phyloP scores from a whole-genome alignment of 352 stramenopile genomes.

The Globisporangium echinulatum region DNA sequence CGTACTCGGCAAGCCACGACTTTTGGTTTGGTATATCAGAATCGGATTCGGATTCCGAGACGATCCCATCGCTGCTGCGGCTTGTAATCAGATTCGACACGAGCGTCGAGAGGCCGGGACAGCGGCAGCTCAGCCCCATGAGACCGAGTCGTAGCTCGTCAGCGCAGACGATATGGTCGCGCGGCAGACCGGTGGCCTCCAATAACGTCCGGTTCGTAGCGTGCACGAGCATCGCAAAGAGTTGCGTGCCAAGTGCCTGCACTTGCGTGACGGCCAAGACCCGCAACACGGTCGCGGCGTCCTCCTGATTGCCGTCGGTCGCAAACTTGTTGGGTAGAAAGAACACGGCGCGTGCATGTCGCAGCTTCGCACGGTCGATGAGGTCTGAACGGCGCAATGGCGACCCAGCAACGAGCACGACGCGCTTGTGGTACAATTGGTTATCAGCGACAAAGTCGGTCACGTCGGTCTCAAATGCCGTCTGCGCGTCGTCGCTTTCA shows the following conservation, averaged over 20 bases:
- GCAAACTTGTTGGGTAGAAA: constrained; percentile 83
- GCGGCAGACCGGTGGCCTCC: constrained; percentile 62
- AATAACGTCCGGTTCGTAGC: constrained; percentile 75
- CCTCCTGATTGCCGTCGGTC: constrained; percentile 73
- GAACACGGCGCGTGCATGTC: constrained; percentile 72
- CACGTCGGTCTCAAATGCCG: constrained; percentile 55
- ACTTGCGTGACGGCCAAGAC: constrained; percentile 73
- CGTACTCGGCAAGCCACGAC: constrained; percentile 70
- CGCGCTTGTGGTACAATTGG: constrained; percentile 64
- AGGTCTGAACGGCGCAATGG: constrained; percentile 41
- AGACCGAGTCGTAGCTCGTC: constrained; percentile 77
- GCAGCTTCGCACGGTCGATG: constrained; percentile 48
- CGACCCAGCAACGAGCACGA: constrained; percentile 76
- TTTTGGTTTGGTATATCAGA: constrained; percentile 11
- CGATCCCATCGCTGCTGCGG: constrained; percentile 30
- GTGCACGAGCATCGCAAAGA: constrained; percentile 83
- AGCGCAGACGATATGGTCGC: constrained; percentile 71
- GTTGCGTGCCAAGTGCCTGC: constrained; percentile 50
- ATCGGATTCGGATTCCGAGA: no score
- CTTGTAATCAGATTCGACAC: constrained; percentile 83
- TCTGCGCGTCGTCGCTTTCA: constrained; percentile 36
- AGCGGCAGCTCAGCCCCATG: constrained; percentile 83
- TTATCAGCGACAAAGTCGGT: constrained; percentile 67
- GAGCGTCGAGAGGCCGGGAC: constrained; percentile 71
- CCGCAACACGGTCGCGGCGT: constrained; percentile 72